phyloP scores from a whole-genome alignment of 2,329 filamentous ascomycete species.

The Bisporella sp. region DNA sequence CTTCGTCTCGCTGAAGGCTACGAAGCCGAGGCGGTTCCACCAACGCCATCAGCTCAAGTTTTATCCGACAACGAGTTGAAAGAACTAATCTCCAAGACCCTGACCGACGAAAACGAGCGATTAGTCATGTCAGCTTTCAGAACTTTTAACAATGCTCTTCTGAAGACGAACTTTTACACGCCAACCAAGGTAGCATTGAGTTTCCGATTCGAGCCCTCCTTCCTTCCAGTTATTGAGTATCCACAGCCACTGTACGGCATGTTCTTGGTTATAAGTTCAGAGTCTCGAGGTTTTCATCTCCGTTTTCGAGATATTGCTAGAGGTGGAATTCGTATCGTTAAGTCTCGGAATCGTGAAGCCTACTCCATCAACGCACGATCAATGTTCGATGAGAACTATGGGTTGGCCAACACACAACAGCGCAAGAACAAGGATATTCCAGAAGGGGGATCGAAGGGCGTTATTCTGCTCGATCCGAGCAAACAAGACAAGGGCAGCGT shows the following conservation, averaged over 20 bases:
- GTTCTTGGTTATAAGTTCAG: constrained; percentile 96
- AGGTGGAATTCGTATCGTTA: constrained; percentile 96
- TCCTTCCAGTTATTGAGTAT: constrained; percentile 88
- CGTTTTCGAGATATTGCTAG: constrained; percentile 96
- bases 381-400: constrained; percentile 98
- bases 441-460: constrained; percentile 95
- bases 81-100: constrained; percentile 71
- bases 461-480: constrained; percentile 86
- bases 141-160: constrained; percentile 84
- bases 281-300: constrained; percentile 94
- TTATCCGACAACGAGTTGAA: constrained; percentile 68
- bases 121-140: constrained; percentile 98
- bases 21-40: constrained; percentile 45
- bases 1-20: constrained; percentile 48
- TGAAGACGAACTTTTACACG: constrained; percentile 94
- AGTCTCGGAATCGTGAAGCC: constrained; percentile 91
- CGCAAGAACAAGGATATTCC: constrained; percentile 99
- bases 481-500: constrained; percentile 90
- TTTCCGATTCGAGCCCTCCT: constrained; percentile 85
- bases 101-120: constrained; percentile 88
- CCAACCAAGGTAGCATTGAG: constrained; percentile 97
- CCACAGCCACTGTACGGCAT: constrained; percentile 91
- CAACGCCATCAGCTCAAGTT: constrained; percentile 57
- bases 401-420: constrained; percentile 95
- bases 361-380: constrained; percentile 95